These are phyloP conservation scores for Sarocladiaceae sp. DNA, from an alignment of 2,329 filamentous ascomycete genomes.

Conservation along the genomic window DNA sequence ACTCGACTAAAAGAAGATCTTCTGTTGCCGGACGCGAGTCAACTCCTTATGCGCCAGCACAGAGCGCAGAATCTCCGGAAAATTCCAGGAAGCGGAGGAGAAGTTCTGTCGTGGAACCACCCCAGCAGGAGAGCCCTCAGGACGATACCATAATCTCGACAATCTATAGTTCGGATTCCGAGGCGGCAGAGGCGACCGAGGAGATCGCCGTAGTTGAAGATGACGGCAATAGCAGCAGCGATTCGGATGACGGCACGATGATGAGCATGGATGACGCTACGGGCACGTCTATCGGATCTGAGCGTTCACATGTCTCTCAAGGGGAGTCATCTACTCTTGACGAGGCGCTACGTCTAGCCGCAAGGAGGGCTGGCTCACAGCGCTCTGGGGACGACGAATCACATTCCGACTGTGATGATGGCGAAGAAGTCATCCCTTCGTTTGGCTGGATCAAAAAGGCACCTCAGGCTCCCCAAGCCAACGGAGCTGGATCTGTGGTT, in stretches of 20 bases:
- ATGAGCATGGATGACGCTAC: slow-evolving; percentile 79
- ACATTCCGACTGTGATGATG: slow-evolving; percentile 48
- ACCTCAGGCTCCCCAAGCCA: neutral
- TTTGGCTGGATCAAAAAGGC: slow-evolving; percentile 67
- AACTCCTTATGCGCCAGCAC: slow-evolving; percentile 57
- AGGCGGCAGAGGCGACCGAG: slow-evolving; percentile 48
- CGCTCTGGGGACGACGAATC: slow-evolving; percentile 45
- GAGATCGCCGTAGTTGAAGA: slow-evolving; percentile 31
- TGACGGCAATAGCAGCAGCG: slow-evolving; percentile 37
- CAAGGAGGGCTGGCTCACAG: slow-evolving; percentile 68
- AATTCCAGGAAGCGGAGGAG: slow-evolving; percentile 53
- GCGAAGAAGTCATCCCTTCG: slow-evolving; percentile 67
- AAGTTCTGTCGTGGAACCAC: slow-evolving; percentile 53
- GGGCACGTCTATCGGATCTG: slow-evolving; percentile 58
- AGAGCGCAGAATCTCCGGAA: slow-evolving; percentile 53
- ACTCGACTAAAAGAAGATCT: slow-evolving; percentile 69
- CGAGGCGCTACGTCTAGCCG: slow-evolving; percentile 68
- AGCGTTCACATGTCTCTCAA: slow-evolving; percentile 51
- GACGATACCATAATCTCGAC: slow-evolving; percentile 69
- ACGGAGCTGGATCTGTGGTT: too few relatives aligned
- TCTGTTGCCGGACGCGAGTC: slow-evolving; percentile 44
- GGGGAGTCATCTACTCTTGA: slow-evolving; percentile 67
- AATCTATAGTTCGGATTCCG: slow-evolving; percentile 64
- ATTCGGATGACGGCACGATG: slow-evolving; percentile 70
- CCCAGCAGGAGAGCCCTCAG: slow-evolving; percentile 57